Percentiles rank a stretch among this genome's conserved stretches.
Conservation (phyloP, 208 protist genomes). For the Acanthamoeba castellanii region DNA sequence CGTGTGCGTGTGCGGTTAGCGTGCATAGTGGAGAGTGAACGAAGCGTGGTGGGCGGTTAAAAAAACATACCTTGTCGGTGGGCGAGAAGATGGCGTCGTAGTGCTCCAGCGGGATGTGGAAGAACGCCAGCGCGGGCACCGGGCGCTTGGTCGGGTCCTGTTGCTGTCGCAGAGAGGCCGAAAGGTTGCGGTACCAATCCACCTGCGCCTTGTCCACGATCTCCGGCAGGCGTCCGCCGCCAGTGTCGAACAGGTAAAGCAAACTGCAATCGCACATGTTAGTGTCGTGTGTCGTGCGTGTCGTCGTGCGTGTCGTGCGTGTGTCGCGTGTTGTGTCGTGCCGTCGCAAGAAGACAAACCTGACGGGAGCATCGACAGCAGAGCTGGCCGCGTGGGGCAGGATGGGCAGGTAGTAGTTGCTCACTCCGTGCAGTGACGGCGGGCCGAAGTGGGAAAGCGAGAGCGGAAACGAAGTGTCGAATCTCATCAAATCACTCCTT, state of each 20-base stretch:
- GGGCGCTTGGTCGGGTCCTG: background rate
- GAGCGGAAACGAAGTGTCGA: conserved; percentile 49
- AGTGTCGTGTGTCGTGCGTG: background rate
- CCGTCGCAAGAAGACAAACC: no score
- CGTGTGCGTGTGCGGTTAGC: no score
- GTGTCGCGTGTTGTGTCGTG: background rate
- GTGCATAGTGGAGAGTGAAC: no score
- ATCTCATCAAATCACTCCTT: conserved; percentile 63
- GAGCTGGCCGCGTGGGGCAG: background rate
- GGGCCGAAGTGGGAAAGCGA: conserved; percentile 74
- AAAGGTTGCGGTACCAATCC: conserved; percentile 67
- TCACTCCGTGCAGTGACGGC: conserved; percentile 65
- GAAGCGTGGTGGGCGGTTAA: background rate
- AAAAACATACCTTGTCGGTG: background rate
- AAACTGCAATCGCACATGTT: background rate
- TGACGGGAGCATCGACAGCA: background rate
- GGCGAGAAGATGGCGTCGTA: conserved; percentile 68
- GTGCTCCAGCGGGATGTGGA: conserved; percentile 79
- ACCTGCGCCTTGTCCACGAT: conserved; percentile 78
- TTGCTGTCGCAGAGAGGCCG: background rate
- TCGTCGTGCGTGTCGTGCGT: no score
- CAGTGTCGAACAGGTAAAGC: conserved; percentile 52
- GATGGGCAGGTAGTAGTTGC: conserved; percentile 81
- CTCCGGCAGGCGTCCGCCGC: background rate
- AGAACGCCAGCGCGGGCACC: conserved; percentile 71